Evolutionary conservation across 2,329 filamentous ascomycete species (phyloP).

Genomic region (Claviceps capensis): DNA sequence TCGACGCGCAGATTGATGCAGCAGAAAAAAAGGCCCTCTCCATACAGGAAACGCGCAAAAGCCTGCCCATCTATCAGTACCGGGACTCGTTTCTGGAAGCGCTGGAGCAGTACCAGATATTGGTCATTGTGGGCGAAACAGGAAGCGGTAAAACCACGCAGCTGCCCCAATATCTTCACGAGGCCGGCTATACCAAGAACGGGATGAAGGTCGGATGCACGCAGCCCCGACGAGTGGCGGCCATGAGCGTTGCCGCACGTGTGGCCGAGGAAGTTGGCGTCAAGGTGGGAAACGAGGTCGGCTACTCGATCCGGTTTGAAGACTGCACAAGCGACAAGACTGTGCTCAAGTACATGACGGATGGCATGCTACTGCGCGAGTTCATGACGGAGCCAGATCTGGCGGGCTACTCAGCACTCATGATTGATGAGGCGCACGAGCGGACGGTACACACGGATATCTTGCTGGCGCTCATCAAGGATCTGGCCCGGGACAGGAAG

Average conservation of each 20-base stretch:
- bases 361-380: slow-evolving; percentile 85
- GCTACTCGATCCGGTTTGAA: slow-evolving; percentile 91
- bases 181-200: slow-evolving; percentile 75
- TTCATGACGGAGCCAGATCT: slow-evolving; percentile 82
- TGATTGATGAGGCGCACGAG: slow-evolving; percentile 98
- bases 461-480: slow-evolving; percentile 74
- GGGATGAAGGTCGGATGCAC: slow-evolving; percentile 84
- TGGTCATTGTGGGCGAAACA: slow-evolving; percentile 90
- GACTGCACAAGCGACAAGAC: slow-evolving; percentile 87
- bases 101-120: slow-evolving; percentile 68
- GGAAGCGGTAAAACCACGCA: slow-evolving; percentile 95
- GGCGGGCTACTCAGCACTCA: slow-evolving; percentile 69
- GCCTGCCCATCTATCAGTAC: slow-evolving; percentile 79
- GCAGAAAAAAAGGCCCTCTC: slow-evolving; percentile 78
- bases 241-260: slow-evolving; percentile 94
- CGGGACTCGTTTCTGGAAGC: slow-evolving; percentile 78
- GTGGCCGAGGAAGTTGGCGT: slow-evolving; percentile 89
- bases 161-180: slow-evolving; percentile 82
- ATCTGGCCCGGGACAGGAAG: slow-evolving; percentile 67
- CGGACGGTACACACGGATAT: slow-evolving; percentile 86
- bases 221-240: slow-evolving; percentile 86
- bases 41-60: slow-evolving; percentile 86
- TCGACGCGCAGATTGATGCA: slow-evolving; percentile 72
- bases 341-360: slow-evolving; percentile 89
- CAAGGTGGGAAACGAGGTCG: slow-evolving; percentile 82